Percentiles rank a stretch among this genome's conserved stretches.
Conservation (phyloP, 495 filamentous ascomycete genomes). For the Aspergillus biplanus region DNA sequence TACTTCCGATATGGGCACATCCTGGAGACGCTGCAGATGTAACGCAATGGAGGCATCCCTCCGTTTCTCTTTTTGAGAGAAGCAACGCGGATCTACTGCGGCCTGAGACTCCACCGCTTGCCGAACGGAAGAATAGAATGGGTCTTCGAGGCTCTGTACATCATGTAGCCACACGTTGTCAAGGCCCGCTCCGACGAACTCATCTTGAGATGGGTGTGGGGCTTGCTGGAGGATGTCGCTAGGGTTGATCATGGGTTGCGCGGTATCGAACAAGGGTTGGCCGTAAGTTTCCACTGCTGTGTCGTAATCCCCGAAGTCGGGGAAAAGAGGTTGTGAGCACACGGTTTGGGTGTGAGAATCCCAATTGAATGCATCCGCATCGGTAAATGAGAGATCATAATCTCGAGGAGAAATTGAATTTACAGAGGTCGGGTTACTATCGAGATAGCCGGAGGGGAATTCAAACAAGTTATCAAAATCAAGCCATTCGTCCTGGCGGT, state of each 20-base stretch:
- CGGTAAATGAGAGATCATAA: conserved; percentile 32
- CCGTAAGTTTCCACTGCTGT: conserved; percentile 27
- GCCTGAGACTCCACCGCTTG: conserved; percentile 47
- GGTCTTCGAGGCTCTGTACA: conserved; percentile 17
- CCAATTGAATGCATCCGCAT: conserved; percentile 29
- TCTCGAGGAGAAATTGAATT: conserved; percentile 42
- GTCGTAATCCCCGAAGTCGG: conserved; percentile 36
- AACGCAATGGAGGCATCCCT: conserved; percentile 48
- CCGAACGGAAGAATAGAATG: conserved; percentile 37
- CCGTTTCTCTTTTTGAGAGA: conserved; percentile 49
- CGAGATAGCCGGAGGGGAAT: conserved; percentile 35
- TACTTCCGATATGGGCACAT: conserved; percentile 34
- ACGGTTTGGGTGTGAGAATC: conserved; percentile 25
- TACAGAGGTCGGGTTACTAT: conserved; percentile 37
- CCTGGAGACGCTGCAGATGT: conserved; percentile 44
- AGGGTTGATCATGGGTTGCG: conserved; percentile 31
- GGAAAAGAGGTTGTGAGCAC: conserved; percentile 30
- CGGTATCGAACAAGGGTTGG: conserved; percentile 25
- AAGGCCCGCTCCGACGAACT: conserved; percentile 13
- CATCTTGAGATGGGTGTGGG: conserved; percentile 12
- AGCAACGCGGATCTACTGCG: conserved; percentile 35
- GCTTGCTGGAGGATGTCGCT: conserved; percentile 27
- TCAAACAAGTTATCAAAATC: conserved; percentile 48
- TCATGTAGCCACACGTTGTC: conserved; percentile 26
- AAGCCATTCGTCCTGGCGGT: conserved; percentile 37